These are phyloP conservation scores for Eurotiales sp. DNA, from an alignment of 2,329 filamentous ascomycete genomes.

Conservation along the genomic window DNA sequence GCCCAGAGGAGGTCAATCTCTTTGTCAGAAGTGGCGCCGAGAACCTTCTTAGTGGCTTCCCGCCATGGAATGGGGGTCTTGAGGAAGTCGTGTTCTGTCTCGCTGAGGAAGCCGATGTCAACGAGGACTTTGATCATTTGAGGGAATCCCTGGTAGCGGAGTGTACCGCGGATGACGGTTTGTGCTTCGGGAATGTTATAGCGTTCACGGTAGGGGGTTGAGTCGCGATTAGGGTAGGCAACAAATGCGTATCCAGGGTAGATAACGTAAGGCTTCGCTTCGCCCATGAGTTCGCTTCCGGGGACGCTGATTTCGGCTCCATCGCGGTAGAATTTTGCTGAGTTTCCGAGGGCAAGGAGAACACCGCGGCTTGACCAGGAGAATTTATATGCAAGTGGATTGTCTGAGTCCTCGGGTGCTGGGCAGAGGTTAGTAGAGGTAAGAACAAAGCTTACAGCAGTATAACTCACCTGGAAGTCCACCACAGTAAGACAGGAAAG, in stretches of 20 bases:
- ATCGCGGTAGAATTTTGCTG: constrained; percentile 77
- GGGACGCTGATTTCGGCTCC: constrained; percentile 68
- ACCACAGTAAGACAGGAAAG: constrained; percentile 82
- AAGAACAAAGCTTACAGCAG: too few relatives aligned
- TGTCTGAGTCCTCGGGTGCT: constrained; percentile 71
- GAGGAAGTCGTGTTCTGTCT: constrained; percentile 63
- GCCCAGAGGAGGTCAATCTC: constrained; percentile 69
- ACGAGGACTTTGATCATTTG: constrained; percentile 85
- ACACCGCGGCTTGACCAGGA: constrained; percentile 79
- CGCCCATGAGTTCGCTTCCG: constrained; percentile 72
- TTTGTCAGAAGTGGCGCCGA: constrained; percentile 63
- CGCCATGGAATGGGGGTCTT: constrained; percentile 72
- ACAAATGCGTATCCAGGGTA: constrained; percentile 87
- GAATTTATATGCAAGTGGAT: constrained; percentile 93
- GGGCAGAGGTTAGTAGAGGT: constrained; percentile 30
- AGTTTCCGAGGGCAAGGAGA: constrained; percentile 78
- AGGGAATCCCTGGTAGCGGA: constrained; percentile 86
- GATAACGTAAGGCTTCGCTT: constrained; percentile 85
- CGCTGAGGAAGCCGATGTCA: constrained; percentile 82
- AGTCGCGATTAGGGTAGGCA: constrained; percentile 90
- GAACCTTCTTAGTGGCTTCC: constrained; percentile 73
- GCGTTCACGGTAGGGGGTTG: constrained; percentile 78
- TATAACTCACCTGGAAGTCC: constrained; percentile 51
- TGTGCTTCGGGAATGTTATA: constrained; percentile 90
- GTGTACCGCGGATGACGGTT: constrained; percentile 78